Base-by-base conservation (phyloP, 1,284 basidiomycete genomes). In the Volvariella surrecta region DNA sequence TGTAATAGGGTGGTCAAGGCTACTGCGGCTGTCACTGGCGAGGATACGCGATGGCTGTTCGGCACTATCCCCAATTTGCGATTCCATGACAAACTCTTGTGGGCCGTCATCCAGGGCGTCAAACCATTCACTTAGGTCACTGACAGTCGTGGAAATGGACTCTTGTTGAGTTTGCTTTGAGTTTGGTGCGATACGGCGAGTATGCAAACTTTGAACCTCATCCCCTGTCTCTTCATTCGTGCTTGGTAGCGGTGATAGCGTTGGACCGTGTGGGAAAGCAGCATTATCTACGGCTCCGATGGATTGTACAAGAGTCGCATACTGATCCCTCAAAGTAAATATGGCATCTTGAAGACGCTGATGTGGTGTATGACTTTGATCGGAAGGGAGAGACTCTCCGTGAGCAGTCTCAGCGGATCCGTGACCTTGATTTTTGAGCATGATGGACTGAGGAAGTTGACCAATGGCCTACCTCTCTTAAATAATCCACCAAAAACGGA, bases 71-170 rank as follows among this genome's bases (percentile, higher is more conserved):
- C 58, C 58, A 6, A 28, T 28, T 11, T 28, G 24, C 11, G 24
- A 11, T 43, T 84, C 80, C 48, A 88, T 59, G 1, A 83, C 55
- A 56, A 79, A 87, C 54, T 88, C 84, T 54, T 87, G 74, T 7
- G 79, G 75, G 0, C 79, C 73, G 49, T 76, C 68, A 39, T 58
- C 58, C 42, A 64, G 56, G 10, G 85, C 85, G 50, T 88, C 85
- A 53, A 73, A 88, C 84, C 84, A 88, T 52, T 85, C 73, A 44
- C 73, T 70, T 40, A 68, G 62, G 45, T 78, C 81, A 43, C 74
- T 79, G n/a, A 70, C 58, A 17, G 71, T 71, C 13, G 79, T 80
- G 17, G 67, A 57, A 16, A 70, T 63, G 8, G 81, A 82, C 46
- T 68, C 58, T 22, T 73, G 71, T 34, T 67, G 67, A 11, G 65